Evolutionary conservation across 2,329 filamentous ascomycete genomes (phyloP).

Genomic region (Sphaerulina vaccinii): DNA sequence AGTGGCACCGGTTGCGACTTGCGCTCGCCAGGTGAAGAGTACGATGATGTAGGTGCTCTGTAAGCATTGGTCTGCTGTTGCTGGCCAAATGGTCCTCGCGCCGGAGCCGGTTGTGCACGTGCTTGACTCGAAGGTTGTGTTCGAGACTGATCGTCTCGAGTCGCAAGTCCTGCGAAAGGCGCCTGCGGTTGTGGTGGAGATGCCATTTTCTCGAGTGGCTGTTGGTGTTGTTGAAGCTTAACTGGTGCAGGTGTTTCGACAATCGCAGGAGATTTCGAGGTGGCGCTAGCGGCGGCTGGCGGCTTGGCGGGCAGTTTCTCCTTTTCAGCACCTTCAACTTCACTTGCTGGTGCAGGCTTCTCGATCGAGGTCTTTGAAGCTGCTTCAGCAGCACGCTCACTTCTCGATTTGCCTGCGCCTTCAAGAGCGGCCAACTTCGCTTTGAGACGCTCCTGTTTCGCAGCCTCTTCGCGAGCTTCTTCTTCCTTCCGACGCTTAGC

Average conservation of each 20-base stretch:
- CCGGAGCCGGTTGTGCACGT: constrained; percentile 21
- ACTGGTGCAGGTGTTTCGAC: constrained; percentile 4
- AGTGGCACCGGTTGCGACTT: constrained; percentile 35
- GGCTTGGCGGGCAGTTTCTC: constrained; percentile 21
- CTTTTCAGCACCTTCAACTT: constrained; percentile 6
- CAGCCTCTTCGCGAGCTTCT: constrained; percentile 31
- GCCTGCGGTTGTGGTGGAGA: constrained; percentile 25
- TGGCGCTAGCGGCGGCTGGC: constrained; percentile 19
- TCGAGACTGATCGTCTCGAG: constrained; percentile 14
- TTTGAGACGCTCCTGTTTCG: constrained; percentile 34
- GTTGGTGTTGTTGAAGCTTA: too few relatives aligned
- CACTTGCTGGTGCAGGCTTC: constrained; percentile 12
- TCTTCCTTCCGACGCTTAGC: constrained; percentile 33
- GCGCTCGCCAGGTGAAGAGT: constrained; percentile 39
- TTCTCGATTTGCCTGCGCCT: constrained; percentile 36
- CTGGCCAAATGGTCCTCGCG: constrained; percentile 24
- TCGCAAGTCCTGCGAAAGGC: constrained; percentile 18
- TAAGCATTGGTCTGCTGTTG: constrained; percentile 29
- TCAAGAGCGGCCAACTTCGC: constrained; percentile 37
- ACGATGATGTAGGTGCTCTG: constrained; percentile 44
- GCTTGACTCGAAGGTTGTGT: constrained; percentile 13
- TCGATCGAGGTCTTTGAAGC: constrained; percentile 28
- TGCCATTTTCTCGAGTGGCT: constrained; percentile 22
- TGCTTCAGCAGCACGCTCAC: constrained; percentile 37
- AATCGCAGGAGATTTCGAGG: constrained; percentile 20